A percentile compares a stretch with the other conserved stretches of the same genome.
Evolutionary conservation across 192 early-diverging fungal species (phyloP).

Genomic region (Rhizoclosmatium globosum): DNA sequence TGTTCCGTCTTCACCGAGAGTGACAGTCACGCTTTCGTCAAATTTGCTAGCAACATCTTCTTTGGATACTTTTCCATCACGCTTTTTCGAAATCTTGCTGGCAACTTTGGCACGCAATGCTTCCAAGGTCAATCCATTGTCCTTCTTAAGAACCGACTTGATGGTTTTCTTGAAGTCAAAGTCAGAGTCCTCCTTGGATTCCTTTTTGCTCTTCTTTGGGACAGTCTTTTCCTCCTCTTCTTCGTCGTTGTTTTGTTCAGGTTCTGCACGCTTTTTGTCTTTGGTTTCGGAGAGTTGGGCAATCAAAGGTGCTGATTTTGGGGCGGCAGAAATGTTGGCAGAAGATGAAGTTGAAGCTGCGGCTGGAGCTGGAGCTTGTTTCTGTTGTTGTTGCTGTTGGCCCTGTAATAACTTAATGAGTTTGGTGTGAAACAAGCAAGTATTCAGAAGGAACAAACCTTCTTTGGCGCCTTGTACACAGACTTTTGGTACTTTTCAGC

Average conservation of each 20-base stretch:
- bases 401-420: conserved; percentile 13
- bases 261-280: conserved; percentile 31
- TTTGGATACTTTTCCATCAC: neutral
- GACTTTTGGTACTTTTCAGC: conserved; percentile 92
- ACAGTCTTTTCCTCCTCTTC: conserved; percentile 26
- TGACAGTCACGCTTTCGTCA: conserved; percentile 13
- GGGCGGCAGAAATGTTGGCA: conserved; percentile 45
- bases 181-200: conserved; percentile 6
- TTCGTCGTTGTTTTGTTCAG: conserved; percentile 11
- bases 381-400: conserved; percentile 31
- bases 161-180: conserved; percentile 24
- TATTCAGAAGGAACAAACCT: conserved; percentile 46
- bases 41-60: conserved; percentile 20
- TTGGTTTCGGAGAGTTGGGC: conserved; percentile 49
- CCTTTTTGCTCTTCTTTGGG: conserved; percentile 27
- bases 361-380: conserved; percentile 29
- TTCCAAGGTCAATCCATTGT: conserved; percentile 5
- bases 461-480: conserved; percentile 80
- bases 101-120: conserved; percentile 21
- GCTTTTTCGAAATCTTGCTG: conserved; percentile 32
- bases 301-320: conserved; percentile 45
- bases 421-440: conserved; percentile 3
- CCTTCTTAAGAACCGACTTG: conserved; percentile 32
- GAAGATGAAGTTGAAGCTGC: conserved; percentile 3
- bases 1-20: neutral